These are phyloP conservation scores for Penicillium freii DNA, from an alignment of 2,329 filamentous ascomycete genomes.

Conservation along the genomic window DNA sequence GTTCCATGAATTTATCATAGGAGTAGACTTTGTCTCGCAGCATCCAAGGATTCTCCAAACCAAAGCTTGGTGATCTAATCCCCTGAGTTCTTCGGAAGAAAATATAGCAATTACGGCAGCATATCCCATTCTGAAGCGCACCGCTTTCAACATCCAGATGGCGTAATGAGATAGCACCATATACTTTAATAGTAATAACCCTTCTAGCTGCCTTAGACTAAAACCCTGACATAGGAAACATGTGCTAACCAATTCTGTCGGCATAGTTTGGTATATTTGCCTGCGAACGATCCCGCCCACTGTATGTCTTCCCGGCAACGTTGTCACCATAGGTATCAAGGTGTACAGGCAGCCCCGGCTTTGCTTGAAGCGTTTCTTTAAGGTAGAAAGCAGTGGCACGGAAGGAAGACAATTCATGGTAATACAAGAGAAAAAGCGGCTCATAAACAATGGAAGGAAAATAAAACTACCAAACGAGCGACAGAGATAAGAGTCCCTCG, in stretches of 20 bases:
- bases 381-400: background rate
- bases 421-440: background rate
- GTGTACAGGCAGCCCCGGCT: background rate
- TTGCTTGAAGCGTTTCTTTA: background rate
- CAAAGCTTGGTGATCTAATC: too few species aligned
- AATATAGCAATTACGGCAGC: background rate
- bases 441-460: background rate
- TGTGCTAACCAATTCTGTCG: background rate
- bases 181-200: too few species aligned
- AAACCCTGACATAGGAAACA: too few species aligned
- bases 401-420: background rate
- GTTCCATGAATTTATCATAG: background rate
- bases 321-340: background rate
- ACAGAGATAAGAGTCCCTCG: background rate
- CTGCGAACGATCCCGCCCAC: too few species aligned
- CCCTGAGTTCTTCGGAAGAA: fast-evolving
- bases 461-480: background rate
- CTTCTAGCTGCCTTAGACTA: too few species aligned
- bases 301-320: background rate
- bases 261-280: background rate
- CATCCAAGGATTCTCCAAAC: too few species aligned
- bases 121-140: background rate
- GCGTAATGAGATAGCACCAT: background rate
- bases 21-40: background rate
- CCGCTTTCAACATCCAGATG: background rate